Base-by-base conservation (phyloP, 495 filamentous ascomycete genomes). In the Extremus antarcticus region DNA sequence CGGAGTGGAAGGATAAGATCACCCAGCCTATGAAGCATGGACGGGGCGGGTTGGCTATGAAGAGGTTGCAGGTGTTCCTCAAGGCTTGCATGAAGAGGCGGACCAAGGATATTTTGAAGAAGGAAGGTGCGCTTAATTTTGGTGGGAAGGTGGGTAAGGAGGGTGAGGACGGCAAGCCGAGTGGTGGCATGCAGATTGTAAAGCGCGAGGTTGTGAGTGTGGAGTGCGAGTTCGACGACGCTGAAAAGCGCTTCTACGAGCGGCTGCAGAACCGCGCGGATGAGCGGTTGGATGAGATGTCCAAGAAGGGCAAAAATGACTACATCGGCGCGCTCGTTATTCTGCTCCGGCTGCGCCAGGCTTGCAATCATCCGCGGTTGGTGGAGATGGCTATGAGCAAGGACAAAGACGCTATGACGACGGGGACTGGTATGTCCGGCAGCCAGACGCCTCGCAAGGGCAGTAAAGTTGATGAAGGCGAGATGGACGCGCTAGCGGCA, bases 1-100 rank as follows among this genome's bases (percentile, higher is more conserved):
- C 76, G 8, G 76, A 82, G 46, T 98, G 90, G 90, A 88, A 88
- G 61, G 84, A 87, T 15, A 83, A 92, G 51, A 97, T 98, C 55
- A 88, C 84, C 25, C 68, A 73, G 17, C 92, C 91, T 10, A 79
- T 98, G 76, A 87, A 86, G 66, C 85, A 86, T 50, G 88, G 88
- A 2, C 81, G 84, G 41, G 94, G 90, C 16, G 84, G 84, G 40
- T 76, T 95, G 49, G 91, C 91, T n/a, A 91, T 98, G 63, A 78
- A 83, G 57, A 82, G 92, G 9, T 73, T 98, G 35, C 88, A 94
- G 55, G 74, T 81, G 51, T 80, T 88, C 45, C 70, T 98, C n/a
- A 86, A 84, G 41, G 87, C 86, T 41, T 90, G 95, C 69, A 97
- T 97, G 94, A 90, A 97, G 70, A 83, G 92, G 11, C 82, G 92